Evolutionary conservation across 2,329 filamentous ascomycete species (phyloP), one percentile per base, ranked within the genome.

Genomic region (Raffaelea ambrosiae): DNA sequence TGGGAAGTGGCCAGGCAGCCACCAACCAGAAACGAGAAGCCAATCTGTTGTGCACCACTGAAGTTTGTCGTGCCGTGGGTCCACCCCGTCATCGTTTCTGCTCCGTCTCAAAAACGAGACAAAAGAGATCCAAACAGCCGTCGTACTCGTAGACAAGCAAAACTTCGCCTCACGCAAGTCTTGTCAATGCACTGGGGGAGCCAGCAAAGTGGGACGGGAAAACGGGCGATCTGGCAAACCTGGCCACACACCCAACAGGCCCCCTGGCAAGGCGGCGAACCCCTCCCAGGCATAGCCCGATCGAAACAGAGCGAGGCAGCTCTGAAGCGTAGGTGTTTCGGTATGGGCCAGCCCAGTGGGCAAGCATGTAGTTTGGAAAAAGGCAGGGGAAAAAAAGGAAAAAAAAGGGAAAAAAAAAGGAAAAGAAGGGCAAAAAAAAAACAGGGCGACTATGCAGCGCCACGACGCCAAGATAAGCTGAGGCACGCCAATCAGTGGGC

Each of bases 281-380:
- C 26, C 26, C 7, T 29, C 26, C 26, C 13, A 29, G 11, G 46
- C 46, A 49, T 49, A 38, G 44, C 44, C 36, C 19, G 44, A 40
- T 39, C 50, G 50, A 51, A 49, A 51, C 50, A 29, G 44, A 22
- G 43, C 46, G 50, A 44, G 41, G 44, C 50, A 42, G 41, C 26
- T 45, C 47, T 44, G 47, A 45, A 36, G 50, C 50, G 35, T 38
- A n/a, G 22, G 38, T 39, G 50, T 51, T 49, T 49, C 47, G 50
- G 39, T 19, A 9, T 40, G 11, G 26, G 33, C 19, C n/a, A 20
- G 19, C 13, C 10, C 13, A 9, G 36, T 19, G n/a, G 26, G 26
- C 13, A 29, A 7, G 26, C 7, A 38, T 8, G 35, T 5, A n/a
- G 16, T 38, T 5, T 38, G 35, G 13, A 38, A 18, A 14, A 18